Evolutionary conservation across 2,329 filamentous ascomycete genomes (phyloP).

Genomic region (Paramyrothecium sp.): DNA sequence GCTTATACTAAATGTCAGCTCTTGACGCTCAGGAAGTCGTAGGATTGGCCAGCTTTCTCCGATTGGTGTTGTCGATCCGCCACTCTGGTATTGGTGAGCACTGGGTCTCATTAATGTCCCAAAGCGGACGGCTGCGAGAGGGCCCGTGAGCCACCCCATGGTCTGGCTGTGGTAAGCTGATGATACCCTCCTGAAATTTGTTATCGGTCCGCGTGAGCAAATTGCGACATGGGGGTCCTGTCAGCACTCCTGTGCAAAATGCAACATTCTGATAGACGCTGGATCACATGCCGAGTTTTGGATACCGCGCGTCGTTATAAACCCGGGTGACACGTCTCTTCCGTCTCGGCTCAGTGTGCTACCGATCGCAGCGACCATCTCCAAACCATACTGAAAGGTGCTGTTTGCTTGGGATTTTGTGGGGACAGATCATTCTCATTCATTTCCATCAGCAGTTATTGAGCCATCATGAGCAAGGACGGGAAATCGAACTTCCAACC

Average conservation of each 20-base stretch:
- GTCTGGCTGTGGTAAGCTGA: not conserved
- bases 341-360: not conserved
- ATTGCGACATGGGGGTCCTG: not conserved
- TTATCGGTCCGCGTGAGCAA: not conserved
- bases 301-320: not conserved
- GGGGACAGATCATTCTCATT: too few species aligned
- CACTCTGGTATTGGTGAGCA: not conserved
- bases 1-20: too few species aligned
- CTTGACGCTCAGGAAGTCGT: too few species aligned
- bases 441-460: not conserved
- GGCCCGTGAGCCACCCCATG: not conserved
- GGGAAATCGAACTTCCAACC: constrained; percentile 19
- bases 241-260: not conserved
- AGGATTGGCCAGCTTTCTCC: too few species aligned
- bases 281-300: not conserved
- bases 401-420: too few species aligned
- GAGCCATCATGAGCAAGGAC: not conserved
- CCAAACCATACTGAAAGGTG: too few species aligned
- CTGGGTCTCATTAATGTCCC: not conserved
- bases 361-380: too few species aligned
- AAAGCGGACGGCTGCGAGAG: not conserved
- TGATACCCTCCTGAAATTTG: not conserved
- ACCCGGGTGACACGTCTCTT: not conserved
- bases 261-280: not conserved
- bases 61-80: not conserved